These are phyloP conservation scores for Santalum album DNA, from an alignment of 164 flowering plant genomes.

Conservation along the genomic window DNA sequence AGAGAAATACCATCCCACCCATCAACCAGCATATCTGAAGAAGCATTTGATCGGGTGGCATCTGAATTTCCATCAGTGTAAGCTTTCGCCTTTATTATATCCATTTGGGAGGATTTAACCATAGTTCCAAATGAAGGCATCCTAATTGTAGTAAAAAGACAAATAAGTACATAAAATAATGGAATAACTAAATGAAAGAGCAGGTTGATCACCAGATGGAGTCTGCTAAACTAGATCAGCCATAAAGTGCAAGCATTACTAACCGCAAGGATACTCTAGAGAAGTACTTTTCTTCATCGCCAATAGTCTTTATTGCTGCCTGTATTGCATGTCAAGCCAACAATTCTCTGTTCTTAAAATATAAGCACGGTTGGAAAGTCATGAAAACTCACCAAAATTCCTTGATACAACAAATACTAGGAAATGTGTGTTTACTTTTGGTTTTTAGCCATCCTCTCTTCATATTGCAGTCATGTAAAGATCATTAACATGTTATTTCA, in stretches of 20 bases:
- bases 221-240: not conserved
- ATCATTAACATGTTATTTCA: too few relatives aligned
- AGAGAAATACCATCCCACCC: conserved; percentile 99
- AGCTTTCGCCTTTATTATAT: conserved; percentile 43
- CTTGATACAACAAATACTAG: too few relatives aligned
- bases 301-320: conserved; percentile 91
- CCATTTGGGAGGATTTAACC: conserved; percentile 53
- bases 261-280: conserved; percentile 82
- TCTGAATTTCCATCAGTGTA: conserved; percentile 38
- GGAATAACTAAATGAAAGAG: not conserved
- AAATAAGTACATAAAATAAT: not conserved
- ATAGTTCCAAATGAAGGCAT: conserved; percentile 71
- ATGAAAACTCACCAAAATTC: too few relatives aligned
- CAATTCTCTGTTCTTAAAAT: not conserved
- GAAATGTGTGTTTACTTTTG: too few relatives aligned
- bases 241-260: conserved; percentile 5
- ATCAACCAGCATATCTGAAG: conserved; percentile 58
- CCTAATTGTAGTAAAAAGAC: conserved; percentile 26
- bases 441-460: too few relatives aligned
- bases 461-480: too few relatives aligned
- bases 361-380: too few relatives aligned
- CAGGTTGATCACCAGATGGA: not conserved
- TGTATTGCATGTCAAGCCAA: conserved; percentile 22
- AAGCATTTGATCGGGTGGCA: conserved; percentile 26
- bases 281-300: conserved; percentile 88